A percentile compares a stretch with the other conserved stretches of the same genome.
These are phyloP conservation scores for Syncephalastrum racemosum DNA, from an alignment of 371 early-diverging fungal genomes.

Conservation along the genomic window DNA sequence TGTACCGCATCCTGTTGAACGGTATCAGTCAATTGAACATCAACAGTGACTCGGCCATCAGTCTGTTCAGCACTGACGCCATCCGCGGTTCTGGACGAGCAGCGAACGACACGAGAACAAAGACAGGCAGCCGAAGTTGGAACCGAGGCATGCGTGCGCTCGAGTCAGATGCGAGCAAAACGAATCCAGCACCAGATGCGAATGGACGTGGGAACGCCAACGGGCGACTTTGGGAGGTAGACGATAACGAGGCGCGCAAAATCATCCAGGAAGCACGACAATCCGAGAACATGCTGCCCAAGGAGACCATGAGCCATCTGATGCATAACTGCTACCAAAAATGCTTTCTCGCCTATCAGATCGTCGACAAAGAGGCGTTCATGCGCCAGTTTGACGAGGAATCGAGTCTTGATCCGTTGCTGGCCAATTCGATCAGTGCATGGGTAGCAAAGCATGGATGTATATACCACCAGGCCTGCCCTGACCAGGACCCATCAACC, in stretches of 20 bases:
- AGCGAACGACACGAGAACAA: neutral
- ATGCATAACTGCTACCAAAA: conserved; percentile 56
- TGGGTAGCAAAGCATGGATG: conserved; percentile 61
- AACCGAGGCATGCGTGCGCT: conserved; percentile 13
- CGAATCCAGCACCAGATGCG: neutral
- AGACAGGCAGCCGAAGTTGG: conserved; percentile 12
- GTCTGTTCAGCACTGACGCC: conserved; percentile 37
- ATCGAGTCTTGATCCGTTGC: conserved; percentile 45
- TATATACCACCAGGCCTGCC: conserved; percentile 49
- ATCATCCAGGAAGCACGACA: conserved; percentile 36
- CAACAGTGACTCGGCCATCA: conserved; percentile 38
- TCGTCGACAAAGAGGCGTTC: conserved; percentile 55
- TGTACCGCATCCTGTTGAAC: conserved; percentile 45
- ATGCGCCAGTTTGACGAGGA: conserved; percentile 40
- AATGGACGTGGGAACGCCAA: conserved; percentile 1
- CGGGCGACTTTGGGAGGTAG: conserved; percentile 52
- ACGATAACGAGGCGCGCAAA: conserved; percentile 47
- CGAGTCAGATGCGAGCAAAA: conserved; percentile 1
- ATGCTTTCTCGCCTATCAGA: conserved; percentile 58
- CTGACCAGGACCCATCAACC: conserved; percentile 43
- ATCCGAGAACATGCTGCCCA: conserved; percentile 28
- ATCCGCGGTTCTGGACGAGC: conserved; percentile 8
- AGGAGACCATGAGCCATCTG: conserved; percentile 36
- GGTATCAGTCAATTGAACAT: conserved; percentile 51
- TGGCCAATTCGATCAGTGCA: conserved; percentile 59